phyloP scores from a whole-genome alignment of 2,329 filamentous ascomycete genomes.

The Colletotrichum spaethianum region DNA sequence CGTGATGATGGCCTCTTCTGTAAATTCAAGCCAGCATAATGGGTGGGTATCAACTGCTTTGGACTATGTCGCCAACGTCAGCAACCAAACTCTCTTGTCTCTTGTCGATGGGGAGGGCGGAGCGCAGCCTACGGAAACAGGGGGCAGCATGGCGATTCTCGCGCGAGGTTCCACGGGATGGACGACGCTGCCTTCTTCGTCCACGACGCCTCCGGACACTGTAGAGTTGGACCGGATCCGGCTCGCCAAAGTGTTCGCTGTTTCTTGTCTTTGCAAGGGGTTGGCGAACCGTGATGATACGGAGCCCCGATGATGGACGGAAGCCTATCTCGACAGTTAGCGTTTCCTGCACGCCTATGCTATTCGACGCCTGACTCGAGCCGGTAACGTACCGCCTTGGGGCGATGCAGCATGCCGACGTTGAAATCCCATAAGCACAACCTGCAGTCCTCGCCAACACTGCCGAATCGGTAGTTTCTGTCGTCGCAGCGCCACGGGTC shows the following conservation, averaged over 20 bases:
- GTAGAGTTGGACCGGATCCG: conserved; percentile 81
- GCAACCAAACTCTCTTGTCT: conserved; percentile 1
- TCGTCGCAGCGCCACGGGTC: conserved; percentile 98
- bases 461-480: conserved; percentile 94
- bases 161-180: conserved; percentile 90
- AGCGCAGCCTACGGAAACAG: conserved; percentile 80
- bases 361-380: background rate
- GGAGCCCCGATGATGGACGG: conserved; percentile 69
- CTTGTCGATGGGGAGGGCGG: background rate
- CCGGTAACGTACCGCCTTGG: conserved; percentile 78
- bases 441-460: conserved; percentile 93
- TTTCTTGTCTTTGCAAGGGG: conserved; percentile 70
- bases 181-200: conserved; percentile 72
- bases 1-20: conserved; percentile 92
- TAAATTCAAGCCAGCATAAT: conserved; percentile 92
- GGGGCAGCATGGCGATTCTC: conserved; percentile 87
- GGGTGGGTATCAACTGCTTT: conserved; percentile 90
- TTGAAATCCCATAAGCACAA: conserved; percentile 97
- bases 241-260: conserved; percentile 71
- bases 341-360: conserved; percentile 19
- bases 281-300: conserved; percentile 65
- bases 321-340: conserved; percentile 55
- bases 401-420: conserved; percentile 94
- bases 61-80: conserved; percentile 63
- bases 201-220: conserved; percentile 62